Percentiles rank a stretch among this genome's conserved stretches.
Conservation (phyloP, 1,139 yeast species). For the Petasospora fabianii region DNA sequence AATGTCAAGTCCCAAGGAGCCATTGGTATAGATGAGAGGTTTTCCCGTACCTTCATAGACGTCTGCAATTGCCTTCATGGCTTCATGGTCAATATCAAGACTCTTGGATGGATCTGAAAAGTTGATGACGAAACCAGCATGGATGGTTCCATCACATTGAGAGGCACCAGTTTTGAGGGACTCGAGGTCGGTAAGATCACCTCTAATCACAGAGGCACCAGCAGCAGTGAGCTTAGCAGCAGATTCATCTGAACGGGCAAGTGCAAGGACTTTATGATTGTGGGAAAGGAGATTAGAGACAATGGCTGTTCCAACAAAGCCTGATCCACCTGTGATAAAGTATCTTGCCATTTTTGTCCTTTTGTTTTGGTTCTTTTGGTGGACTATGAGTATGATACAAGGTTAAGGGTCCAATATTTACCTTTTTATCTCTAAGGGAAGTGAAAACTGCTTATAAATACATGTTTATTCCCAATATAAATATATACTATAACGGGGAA, state of each 20-base stretch:
- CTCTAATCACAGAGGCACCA: slow-evolving; percentile 28
- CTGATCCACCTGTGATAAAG: slow-evolving; percentile 31
- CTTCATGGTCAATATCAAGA: slow-evolving; percentile 25
- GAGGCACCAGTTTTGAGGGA: slow-evolving; percentile 27
- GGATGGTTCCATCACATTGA: slow-evolving; percentile 32
- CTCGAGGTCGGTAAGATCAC: slow-evolving; percentile 29
- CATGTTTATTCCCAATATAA: too few relatives aligned
- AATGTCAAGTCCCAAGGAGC: slow-evolving; percentile 12
- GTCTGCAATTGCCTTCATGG: slow-evolving; percentile 27
- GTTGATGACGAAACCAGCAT: slow-evolving; percentile 33
- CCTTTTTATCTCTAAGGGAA: too few relatives aligned
- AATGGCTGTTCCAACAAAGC: slow-evolving; percentile 27
- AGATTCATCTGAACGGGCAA: slow-evolving; percentile 28
- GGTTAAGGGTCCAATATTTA: too few relatives aligned
- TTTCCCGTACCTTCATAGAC: slow-evolving; percentile 28
- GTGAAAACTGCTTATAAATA: too few relatives aligned
- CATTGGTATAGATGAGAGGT: slow-evolving; percentile 25
- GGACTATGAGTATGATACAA: too few relatives aligned
- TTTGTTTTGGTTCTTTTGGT: neutral
- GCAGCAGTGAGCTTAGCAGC: slow-evolving; percentile 19
- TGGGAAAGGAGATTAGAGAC: slow-evolving; percentile 15
- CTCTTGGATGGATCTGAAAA: slow-evolving; percentile 21
- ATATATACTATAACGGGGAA: too few relatives aligned
- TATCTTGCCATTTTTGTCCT: slow-evolving; percentile 17
- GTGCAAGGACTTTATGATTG: slow-evolving; percentile 23